Conservation (phyloP, 768 basidiomycete species). For the Hygrocybe punicea region DNA sequence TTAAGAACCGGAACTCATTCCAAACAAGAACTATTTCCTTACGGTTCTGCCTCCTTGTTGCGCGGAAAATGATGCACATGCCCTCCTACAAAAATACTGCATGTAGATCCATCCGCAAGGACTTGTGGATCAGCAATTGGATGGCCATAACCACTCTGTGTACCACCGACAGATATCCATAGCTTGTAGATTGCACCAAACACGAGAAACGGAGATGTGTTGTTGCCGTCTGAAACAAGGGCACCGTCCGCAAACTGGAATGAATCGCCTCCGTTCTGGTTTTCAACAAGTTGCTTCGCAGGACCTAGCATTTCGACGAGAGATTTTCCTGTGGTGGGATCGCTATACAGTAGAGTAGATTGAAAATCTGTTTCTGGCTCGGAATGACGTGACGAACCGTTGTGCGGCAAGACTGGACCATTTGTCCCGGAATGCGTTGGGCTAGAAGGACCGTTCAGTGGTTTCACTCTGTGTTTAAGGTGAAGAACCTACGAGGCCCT, state of each 20-base stretch:
- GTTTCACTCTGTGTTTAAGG: no score
- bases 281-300: neutral
- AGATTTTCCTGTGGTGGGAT: neutral
- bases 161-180: neutral
- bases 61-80: neutral
- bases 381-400: no score
- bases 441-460: no score
- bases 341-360: neutral
- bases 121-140: slow-evolving; percentile 2
- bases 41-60: neutral
- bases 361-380: no score
- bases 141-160: neutral
- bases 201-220: neutral
- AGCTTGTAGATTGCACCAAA: neutral
- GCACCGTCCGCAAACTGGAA: slow-evolving; percentile 2
- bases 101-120: slow-evolving; percentile 1
- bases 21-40: neutral
- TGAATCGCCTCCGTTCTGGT: neutral
- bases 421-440: no score
- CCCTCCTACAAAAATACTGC: slow-evolving; percentile 3
- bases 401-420: no score
- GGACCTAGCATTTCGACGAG: neutral
- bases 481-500: no score
- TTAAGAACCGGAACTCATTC: neutral
- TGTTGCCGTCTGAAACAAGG: neutral